Base-by-base conservation (phyloP, 768 basidiomycete genomes). In the Russula earlei region DNA sequence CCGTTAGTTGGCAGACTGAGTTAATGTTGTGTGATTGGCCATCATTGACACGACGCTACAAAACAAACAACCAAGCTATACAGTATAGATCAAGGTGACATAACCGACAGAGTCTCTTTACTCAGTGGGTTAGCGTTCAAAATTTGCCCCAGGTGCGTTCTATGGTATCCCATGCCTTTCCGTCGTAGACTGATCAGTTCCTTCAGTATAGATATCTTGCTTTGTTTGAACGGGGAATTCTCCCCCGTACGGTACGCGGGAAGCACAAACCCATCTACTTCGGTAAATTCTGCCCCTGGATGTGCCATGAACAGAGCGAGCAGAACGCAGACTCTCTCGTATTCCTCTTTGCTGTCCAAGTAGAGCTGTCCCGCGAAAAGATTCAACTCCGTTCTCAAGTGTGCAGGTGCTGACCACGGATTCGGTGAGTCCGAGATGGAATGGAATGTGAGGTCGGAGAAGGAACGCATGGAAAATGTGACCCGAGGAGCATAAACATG, bases 341-440 rank as follows among this genome's bases (percentile, higher is more conserved):
- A 61, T 20, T 52, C 56, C 27, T 47, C 48, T 44, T 34, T 47
- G n/a, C 19, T 48, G 22, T 61, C 59, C 2, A 61, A 52, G 52
- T 53, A 61, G 5, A 61, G 59, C 31, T 61, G 56, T 1, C 59
- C 59, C 15, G 56, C 47, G 5, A 50, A 61, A 4, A 58, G 27
- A 38, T 52, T 49, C 10, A 60, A 42, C n/a, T 48, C 36, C 5
- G 34, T 46, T 17, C 41, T 22, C 6, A 61, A 25, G 29, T 58
- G 56, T 10, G 37, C n/a, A 0, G 59, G 59, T 14, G 38, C 10
- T 2, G 20, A 20, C 56, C 55, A 50, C 17, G 11, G 11, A 22
- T 40, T n/a, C 1, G n/a, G 22, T 11, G 37, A 31, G 14, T 5
- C 24, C 3, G 56, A 43, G 29, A 61, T 50, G 19, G 33, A 33